Conservation (phyloP, 139 green algal genomes). For the Edaphochlamys debaryana region DNA sequence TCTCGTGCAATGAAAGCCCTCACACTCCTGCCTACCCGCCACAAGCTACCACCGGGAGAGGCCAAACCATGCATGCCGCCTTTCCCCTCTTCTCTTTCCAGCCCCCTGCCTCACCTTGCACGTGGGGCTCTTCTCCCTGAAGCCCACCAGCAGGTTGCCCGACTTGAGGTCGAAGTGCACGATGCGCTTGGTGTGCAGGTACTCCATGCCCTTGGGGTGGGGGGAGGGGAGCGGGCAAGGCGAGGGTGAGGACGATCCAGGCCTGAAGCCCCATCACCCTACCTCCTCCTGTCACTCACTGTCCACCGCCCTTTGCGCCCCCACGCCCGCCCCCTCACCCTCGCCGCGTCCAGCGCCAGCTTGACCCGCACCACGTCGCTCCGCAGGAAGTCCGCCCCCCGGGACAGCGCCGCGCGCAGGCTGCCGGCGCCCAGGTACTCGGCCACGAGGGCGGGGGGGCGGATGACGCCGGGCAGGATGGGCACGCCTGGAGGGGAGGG, state of each 20-base stretch:
- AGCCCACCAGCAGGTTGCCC: conserved; percentile 75
- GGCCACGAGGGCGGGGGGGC: conserved; percentile 76
- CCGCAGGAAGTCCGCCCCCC: conserved; percentile 56
- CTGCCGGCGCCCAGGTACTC: conserved; percentile 78
- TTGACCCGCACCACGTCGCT: conserved; percentile 52
- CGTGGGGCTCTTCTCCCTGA: conserved; percentile 65
- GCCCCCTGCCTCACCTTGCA: conserved; percentile 62
- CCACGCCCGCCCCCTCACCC: conserved; percentile 17
- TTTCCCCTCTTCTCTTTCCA: too few relatives aligned
- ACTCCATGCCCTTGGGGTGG: conserved; percentile 80
- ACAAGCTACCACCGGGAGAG: too few relatives aligned
- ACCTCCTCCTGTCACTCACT: too few relatives aligned
- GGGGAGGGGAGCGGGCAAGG: too few relatives aligned
- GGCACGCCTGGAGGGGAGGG: too few relatives aligned
- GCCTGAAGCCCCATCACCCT: too few relatives aligned
- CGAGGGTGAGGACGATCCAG: too few relatives aligned
- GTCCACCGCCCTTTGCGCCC: too few relatives aligned
- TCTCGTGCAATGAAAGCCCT: too few relatives aligned
- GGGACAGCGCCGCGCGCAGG: conserved; percentile 67
- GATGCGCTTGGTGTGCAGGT: conserved; percentile 70
- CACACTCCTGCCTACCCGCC: too few relatives aligned
- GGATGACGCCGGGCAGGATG: conserved; percentile 51
- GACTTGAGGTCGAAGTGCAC: conserved; percentile 88
- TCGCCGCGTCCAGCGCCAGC: conserved; percentile 57
- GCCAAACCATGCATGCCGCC: too few relatives aligned